Percentiles rank a stretch among this genome's conserved stretches.
These are phyloP conservation scores for Arthrobotrys sinensis DNA, from an alignment of 2,329 filamentous ascomycete genomes.

Conservation along the genomic window DNA sequence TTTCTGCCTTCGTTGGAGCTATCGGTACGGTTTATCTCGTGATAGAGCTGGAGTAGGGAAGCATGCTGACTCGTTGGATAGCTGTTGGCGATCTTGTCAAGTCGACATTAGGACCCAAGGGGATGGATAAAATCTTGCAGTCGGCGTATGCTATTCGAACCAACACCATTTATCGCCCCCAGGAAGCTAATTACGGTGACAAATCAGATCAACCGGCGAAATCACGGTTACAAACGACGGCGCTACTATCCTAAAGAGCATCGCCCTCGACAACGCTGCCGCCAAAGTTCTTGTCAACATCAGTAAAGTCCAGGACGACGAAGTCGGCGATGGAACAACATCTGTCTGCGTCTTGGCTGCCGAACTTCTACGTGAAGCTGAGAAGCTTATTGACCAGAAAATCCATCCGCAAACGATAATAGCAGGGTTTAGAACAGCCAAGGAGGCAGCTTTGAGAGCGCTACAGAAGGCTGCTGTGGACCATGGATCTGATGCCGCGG, in stretches of 20 bases:
- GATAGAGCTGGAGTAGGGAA: not conserved
- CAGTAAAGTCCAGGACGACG: slow-evolving; percentile 98
- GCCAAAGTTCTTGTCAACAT: slow-evolving; percentile 99
- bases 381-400: slow-evolving; percentile 97
- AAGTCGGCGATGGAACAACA: slow-evolving; percentile 97
- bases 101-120: slow-evolving; percentile 95
- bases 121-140: slow-evolving; percentile 98
- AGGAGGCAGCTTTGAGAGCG: slow-evolving; percentile 85
- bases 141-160: slow-evolving; percentile 79
- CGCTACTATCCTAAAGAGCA: slow-evolving; percentile 97
- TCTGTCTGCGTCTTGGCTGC: slow-evolving; percentile 97
- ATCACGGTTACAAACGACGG: slow-evolving; percentile 99
- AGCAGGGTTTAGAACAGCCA: slow-evolving; percentile 98
- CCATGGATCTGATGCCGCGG: slow-evolving; percentile 84
- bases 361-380: slow-evolving; percentile 93
- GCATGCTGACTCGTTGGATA: slow-evolving; percentile 43
- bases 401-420: slow-evolving; percentile 99
- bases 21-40: slow-evolving; percentile 71
- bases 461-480: slow-evolving; percentile 88
- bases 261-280: slow-evolving; percentile 97
- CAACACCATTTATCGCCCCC: slow-evolving; percentile 59
- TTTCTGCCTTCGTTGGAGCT: slow-evolving; percentile 97
- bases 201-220: slow-evolving; percentile 85
- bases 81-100: slow-evolving; percentile 98
- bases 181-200: slow-evolving; percentile 41